Evolutionary conservation across 441 rosid genomes (phyloP).

Genomic region (Theobroma grandiflorum): DNA sequence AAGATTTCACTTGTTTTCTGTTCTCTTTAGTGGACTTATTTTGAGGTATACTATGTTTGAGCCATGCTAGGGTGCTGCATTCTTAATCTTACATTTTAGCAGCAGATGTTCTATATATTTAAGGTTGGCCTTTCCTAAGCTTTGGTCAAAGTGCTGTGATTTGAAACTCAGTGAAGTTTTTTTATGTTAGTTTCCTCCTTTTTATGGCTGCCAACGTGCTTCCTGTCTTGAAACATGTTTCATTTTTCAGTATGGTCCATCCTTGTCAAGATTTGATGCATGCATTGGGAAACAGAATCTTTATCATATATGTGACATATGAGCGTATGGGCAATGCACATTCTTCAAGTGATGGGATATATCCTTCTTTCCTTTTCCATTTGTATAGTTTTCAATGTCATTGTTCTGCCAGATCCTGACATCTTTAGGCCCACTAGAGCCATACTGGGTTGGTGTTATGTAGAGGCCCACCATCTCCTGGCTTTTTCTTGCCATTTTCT

Average conservation of each 20-base stretch:
- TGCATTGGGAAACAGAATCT: constrained; percentile 42
- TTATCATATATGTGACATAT: constrained; percentile 44
- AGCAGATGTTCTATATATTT: background rate
- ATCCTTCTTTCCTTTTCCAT: constrained; percentile 8
- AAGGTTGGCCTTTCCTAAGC: background rate
- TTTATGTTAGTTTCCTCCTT: background rate
- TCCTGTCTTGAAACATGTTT: constrained; percentile 49
- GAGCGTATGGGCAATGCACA: constrained; percentile 52
- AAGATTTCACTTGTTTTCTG: background rate
- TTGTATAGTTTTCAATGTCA: constrained; percentile 34
- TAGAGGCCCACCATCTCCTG: constrained; percentile 33
- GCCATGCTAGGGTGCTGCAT: constrained; percentile 15
- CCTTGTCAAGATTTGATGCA: constrained; percentile 27
- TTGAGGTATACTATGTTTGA: background rate
- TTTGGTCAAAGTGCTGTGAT: constrained; percentile 9
- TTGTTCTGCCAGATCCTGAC: constrained; percentile 31
- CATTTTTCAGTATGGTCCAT: constrained; percentile 25
- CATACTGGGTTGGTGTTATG: constrained; percentile 20
- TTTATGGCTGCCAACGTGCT: constrained; percentile 37
- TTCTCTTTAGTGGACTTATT: constrained; percentile 11
- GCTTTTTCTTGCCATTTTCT: constrained; percentile 23
- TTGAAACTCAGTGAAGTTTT: constrained; percentile 12
- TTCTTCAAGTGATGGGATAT: constrained; percentile 35
- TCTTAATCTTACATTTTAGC: constrained; percentile 12
- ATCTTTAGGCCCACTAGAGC: constrained; percentile 28